Evolutionary conservation across 495 filamentous ascomycete genomes (phyloP).

Genomic region (Aspergillus cavernicola): DNA sequence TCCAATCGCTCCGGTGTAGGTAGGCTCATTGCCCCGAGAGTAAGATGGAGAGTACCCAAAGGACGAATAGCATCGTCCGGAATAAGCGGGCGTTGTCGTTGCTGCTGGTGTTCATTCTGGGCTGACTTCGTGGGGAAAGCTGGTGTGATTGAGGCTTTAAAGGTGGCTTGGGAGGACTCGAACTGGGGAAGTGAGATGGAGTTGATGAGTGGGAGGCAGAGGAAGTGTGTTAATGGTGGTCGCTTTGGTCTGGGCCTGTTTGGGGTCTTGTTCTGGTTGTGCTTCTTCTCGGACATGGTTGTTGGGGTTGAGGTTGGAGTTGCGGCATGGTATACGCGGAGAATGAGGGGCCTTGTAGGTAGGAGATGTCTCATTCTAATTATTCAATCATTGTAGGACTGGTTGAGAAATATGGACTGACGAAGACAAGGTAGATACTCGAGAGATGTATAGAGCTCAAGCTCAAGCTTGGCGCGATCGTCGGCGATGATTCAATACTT

Average conservation of each 20-base stretch:
- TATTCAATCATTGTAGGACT: not conserved
- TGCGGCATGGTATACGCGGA: not conserved
- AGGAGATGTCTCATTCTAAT: not conserved
- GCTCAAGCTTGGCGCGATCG: conserved; percentile 13
- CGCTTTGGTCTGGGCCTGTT: conserved; percentile 22
- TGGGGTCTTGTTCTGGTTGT: not conserved
- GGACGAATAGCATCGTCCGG: conserved; percentile 68
- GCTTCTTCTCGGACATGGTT: conserved; percentile 12
- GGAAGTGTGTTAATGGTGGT: conserved; percentile 75
- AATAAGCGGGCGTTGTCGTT: conserved; percentile 23
- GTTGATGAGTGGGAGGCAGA: conserved; percentile 77
- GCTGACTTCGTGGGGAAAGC: conserved; percentile 18
- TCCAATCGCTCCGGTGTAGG: conserved; percentile 51
- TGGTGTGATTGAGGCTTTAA: conserved; percentile 51
- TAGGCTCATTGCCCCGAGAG: conserved; percentile 83
- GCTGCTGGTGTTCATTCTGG: not conserved
- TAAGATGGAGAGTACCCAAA: conserved; percentile 77
- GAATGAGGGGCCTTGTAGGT: not conserved
- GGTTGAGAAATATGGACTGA: too few species aligned
- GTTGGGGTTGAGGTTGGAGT: conserved; percentile 3
- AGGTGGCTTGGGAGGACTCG: conserved; percentile 52
- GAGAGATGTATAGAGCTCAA: not conserved
- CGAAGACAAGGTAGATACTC: not conserved
- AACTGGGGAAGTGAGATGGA: conserved; percentile 59
- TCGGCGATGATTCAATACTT: conserved; percentile 7